Evolutionary conservation across 768 basidiomycete genomes (phyloP), one percentile per base, ranked within the genome.

Genomic region (Lentinula aciculospora): DNA sequence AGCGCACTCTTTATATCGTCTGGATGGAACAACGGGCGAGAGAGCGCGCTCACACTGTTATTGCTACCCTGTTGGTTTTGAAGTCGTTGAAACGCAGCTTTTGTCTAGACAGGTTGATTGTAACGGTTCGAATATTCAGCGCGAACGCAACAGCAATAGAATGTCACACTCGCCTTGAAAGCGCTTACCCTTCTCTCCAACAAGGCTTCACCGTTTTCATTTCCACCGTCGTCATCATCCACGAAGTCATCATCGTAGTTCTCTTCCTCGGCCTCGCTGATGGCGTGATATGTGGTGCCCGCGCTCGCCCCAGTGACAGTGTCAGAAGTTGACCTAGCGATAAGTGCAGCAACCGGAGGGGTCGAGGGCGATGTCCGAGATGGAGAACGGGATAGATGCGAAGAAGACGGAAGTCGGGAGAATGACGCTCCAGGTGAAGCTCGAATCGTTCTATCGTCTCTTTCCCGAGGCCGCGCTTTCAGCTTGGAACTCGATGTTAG

Each of bases 1-100:
- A 53, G 37, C 32, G 82, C 13, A 80, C 78, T 80, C 68, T 82
- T 83, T 65, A 86, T 82, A 60, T 86, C 85, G 59, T 84, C 76
- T 1, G 85, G 85, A 63, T 84, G 85, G 62, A 85, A 83, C 13
- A 86, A 71, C 3, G 82, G 81, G 21, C 76, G 75, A 21, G 75
- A 73, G 19, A 74, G 66, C 5, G 78, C 76, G 40, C 47, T 17
- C 1, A 19, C 3, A 31, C 29, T 23, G 23, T 50, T 19, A 4
- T 34, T 50, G 6, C 29, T 23, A 13, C 32, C 23, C 17, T 39
- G 42, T 9, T 23, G 42, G 32, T 50, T 32, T 36, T 50, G 28
- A 12, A 53, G 21, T 25, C 51, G 51, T 17, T 53, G 51, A 25
- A 36, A 53, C 15, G 37, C 51, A 15, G 36, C 15, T 53, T 28